Evolutionary conservation across 768 basidiomycete genomes (phyloP).

Genomic region (Dacryopinax spathularia): DNA sequence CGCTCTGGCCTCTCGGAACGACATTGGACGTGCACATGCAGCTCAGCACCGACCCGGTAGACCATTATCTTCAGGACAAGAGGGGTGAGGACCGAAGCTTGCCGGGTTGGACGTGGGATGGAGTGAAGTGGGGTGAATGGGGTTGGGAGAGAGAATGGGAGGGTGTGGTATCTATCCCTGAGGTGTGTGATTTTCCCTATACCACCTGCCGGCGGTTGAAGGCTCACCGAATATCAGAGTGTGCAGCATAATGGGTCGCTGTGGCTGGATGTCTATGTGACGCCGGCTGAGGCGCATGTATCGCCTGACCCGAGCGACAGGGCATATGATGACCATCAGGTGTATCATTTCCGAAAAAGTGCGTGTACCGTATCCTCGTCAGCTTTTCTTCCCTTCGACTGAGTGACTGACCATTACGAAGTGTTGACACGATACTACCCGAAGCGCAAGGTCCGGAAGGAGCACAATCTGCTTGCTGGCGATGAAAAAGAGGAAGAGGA

Average conservation of each 20-base stretch:
- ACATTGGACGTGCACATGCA: background rate
- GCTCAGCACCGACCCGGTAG: background rate
- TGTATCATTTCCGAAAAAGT: constrained; percentile 69
- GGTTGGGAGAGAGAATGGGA: background rate
- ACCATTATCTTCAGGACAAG: background rate
- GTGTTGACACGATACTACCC: constrained; percentile 78
- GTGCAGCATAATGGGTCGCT: background rate
- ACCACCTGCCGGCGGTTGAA: background rate
- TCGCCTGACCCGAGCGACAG: background rate
- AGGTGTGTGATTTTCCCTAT: background rate
- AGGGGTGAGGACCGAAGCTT: background rate
- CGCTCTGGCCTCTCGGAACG: background rate
- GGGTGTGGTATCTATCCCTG: background rate
- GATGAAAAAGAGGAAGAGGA: constrained; percentile 25
- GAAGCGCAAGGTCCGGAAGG: constrained; percentile 56
- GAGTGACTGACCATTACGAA: constrained; percentile 21
- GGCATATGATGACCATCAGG: constrained; percentile 11
- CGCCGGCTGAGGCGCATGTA: background rate
- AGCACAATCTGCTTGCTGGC: constrained; percentile 59
- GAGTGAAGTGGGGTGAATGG: background rate
- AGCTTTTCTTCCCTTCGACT: background rate
- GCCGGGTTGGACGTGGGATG: background rate
- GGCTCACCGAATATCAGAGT: background rate
- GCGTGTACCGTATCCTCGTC: too few relatives aligned
- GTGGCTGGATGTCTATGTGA: constrained; percentile 10